Conservation (phyloP, 768 basidiomycete species). For the Neoboletus brunneissimus region DNA sequence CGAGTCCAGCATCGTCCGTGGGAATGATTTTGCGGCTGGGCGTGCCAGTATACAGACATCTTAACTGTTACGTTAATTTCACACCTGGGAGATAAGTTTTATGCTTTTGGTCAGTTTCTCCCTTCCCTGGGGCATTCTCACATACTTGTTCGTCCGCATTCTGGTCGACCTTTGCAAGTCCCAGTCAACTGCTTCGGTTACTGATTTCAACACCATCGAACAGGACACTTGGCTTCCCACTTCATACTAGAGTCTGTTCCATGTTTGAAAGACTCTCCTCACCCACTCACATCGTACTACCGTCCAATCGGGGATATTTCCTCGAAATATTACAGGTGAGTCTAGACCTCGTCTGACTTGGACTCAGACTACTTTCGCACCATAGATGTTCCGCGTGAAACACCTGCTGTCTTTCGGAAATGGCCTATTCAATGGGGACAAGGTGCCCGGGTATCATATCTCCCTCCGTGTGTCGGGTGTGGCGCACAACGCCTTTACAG, state of each 20-base stretch:
- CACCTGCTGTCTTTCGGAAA: background rate
- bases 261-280: background rate
- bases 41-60: background rate
- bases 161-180: background rate
- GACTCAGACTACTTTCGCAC: background rate
- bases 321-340: background rate
- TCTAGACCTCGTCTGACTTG: background rate
- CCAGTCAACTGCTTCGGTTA: background rate
- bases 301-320: background rate
- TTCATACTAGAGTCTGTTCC: background rate
- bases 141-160: background rate
- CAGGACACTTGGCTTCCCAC: background rate
- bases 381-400: background rate
- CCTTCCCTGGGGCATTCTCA: conserved; percentile 6
- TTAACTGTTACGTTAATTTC: conserved; percentile 14
- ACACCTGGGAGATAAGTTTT: conserved; percentile 8
- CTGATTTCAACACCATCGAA: background rate
- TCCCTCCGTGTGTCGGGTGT: conserved; percentile 10
- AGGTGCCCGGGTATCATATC: background rate
- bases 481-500: conserved; percentile 6
- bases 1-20: too few species aligned
- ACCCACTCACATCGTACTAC: background rate
- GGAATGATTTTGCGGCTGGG: too few species aligned
- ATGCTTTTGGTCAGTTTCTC: background rate
- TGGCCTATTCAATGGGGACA: background rate